Base-by-base conservation (phyloP, 164 flowering plant species). In the Sedum album region DNA sequence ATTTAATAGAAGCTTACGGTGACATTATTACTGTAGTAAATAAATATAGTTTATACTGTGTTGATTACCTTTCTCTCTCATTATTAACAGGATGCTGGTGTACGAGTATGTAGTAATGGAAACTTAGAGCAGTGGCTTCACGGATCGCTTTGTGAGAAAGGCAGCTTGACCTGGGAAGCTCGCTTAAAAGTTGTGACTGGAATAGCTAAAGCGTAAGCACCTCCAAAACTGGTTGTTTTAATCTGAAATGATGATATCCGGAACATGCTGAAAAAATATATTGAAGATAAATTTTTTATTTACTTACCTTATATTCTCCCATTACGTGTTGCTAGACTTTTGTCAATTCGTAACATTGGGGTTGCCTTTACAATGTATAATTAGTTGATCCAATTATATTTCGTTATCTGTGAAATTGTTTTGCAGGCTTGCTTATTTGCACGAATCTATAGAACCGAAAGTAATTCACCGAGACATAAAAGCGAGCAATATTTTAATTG, bases 81-180 rank as follows among this genome's bases (percentile, higher is more conserved):
- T 20, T 69, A 15, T 31, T 26, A 39, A 30, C 63, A 88, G 93
- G 83, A 83, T 88, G 84, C 76, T 88, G 81, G 93, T 88, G 51
- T 88, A 88, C 75, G 93, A 88, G 70, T 88, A 86, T 80, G 90
- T 88, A 53, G 84, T 77, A 88, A 83, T 70, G 93, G 93, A 15
- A 88, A 88, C 76, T 77, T 88, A 67, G 93, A 88, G 62, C 93
- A 88, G 76, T 88, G 93, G 93, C 82, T 88, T 68, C 93, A 86
- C 73, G 93, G 93, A 51, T 82, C 84, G 15, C 75, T 83, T 84
- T 73, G 76, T 15, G 81, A 85, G 41, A 76, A 73, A 66, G 93
- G 93, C 21, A 57, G 69, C 46, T 79, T 86, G 49, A 84, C 78
- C 60, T 88, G 93, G 93, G 93, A 86, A 57, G 82, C 88, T 5